Conservation (phyloP, 2,329 filamentous ascomycete species). For the Diplocarpon rosae region DNA sequence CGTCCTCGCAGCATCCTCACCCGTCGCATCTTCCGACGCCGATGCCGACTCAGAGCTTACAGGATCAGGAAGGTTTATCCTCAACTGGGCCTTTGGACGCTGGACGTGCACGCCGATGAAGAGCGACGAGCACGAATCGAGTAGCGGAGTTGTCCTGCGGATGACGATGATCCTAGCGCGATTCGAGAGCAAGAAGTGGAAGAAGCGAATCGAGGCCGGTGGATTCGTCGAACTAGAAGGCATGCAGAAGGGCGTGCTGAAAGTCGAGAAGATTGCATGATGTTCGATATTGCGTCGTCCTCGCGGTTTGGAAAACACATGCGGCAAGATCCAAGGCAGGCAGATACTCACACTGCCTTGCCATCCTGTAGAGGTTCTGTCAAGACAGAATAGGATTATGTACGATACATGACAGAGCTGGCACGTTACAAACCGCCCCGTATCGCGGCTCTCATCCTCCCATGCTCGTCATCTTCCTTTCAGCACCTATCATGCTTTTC, state of each 20-base stretch:
- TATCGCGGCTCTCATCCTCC: no score
- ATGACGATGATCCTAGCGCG: conserved; percentile 68
- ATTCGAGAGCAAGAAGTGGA: conserved; percentile 67
- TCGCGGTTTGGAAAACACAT: no score
- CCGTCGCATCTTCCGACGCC: conserved; percentile 41
- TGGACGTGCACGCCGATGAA: conserved; percentile 75
- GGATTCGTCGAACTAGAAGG: conserved; percentile 41
- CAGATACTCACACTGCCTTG: no score
- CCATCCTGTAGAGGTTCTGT: no score
- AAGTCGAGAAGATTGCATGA: conserved; percentile 32
- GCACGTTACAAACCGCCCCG: neutral
- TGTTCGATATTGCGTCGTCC: neutral
- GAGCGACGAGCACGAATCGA: conserved; percentile 41
- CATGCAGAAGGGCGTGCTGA: conserved; percentile 36
- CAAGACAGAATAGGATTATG: no score
- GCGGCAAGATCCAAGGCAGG: neutral
- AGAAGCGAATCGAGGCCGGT: conserved; percentile 55
- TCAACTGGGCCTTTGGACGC: conserved; percentile 96
- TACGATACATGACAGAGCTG: no score
- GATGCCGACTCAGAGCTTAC: conserved; percentile 26
- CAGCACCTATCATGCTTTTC: neutral
- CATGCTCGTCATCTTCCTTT: no score
- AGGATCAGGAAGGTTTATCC: conserved; percentile 56
- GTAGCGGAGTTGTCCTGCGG: conserved; percentile 45
- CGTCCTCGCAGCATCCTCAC: conserved; percentile 37